Conservation (phyloP, 2,329 filamentous ascomycete genomes). For the Diaporthe sp. region DNA sequence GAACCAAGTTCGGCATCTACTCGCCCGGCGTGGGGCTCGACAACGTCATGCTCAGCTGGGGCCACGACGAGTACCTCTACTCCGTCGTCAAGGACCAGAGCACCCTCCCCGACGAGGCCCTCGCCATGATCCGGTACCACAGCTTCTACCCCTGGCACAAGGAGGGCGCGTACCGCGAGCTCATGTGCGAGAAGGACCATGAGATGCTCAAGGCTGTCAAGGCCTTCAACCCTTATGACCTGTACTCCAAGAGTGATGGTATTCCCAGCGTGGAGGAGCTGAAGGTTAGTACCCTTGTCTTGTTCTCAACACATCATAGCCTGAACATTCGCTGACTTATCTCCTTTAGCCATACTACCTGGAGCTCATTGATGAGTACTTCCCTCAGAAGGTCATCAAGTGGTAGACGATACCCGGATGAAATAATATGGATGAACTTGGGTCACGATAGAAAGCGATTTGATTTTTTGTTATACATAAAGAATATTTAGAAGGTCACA, state of each 20-base stretch:
- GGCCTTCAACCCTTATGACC: conserved; percentile 91
- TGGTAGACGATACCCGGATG: conserved; percentile 63
- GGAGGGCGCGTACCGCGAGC: conserved; percentile 80
- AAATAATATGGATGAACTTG: background rate
- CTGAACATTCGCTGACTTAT: background rate
- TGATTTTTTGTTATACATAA: background rate
- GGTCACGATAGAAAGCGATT: conserved; percentile 25
- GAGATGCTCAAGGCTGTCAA: conserved; percentile 83
- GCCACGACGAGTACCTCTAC: conserved; percentile 90
- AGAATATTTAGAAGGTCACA: conserved; percentile 8
- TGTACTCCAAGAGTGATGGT: conserved; percentile 92
- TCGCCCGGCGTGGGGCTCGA: conserved; percentile 81
- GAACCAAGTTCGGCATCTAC: conserved; percentile 84
- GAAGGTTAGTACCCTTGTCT: conserved; percentile 62
- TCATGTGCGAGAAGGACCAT: conserved; percentile 87
- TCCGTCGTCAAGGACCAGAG: conserved; percentile 87
- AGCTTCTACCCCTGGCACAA: conserved; percentile 94
- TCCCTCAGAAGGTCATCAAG: conserved; percentile 73
- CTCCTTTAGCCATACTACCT: conserved; percentile 73
- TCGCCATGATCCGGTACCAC: conserved; percentile 95
- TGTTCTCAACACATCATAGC: background rate
- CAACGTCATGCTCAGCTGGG: conserved; percentile 91
- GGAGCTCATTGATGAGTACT: conserved; percentile 80
- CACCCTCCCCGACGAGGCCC: conserved; percentile 80
- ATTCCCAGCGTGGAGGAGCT: conserved; percentile 80